A percentile compares a stretch with the other conserved stretches of the same genome.
Evolutionary conservation across 495 filamentous ascomycete genomes (phyloP).

Genomic region (Rostrohypoxylon terebratum): DNA sequence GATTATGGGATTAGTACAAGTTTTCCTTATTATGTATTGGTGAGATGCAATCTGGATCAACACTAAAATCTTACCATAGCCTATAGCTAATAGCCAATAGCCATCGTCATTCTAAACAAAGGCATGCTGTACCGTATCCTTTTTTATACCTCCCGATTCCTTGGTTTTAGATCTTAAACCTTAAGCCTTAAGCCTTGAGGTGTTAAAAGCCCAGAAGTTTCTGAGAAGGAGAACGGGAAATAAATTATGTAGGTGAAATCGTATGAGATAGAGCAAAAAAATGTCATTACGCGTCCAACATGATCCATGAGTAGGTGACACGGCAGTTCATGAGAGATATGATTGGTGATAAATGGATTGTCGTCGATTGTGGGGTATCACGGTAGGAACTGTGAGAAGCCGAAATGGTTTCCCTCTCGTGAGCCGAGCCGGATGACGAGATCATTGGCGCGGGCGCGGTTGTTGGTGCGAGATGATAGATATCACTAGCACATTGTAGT

Average conservation of each 20-base stretch:
- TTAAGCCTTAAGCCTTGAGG: too few relatives aligned
- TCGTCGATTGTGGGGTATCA: slow-evolving; percentile 41
- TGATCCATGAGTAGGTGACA: slow-evolving; percentile 9
- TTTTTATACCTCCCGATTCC: not conserved
- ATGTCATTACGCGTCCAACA: slow-evolving; percentile 26
- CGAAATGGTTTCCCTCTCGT: slow-evolving; percentile 13
- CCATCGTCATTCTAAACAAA: not conserved
- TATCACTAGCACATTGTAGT: not conserved
- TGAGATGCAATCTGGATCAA: slow-evolving; percentile 7
- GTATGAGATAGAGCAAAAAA: not conserved
- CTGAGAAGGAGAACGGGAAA: not conserved
- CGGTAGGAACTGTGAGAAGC: slow-evolving; percentile 28
- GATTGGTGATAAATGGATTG: slow-evolving; percentile 22
- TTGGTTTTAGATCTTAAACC: too few relatives aligned
- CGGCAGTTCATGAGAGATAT: slow-evolving; percentile 15
- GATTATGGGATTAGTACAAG: too few relatives aligned
- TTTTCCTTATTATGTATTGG: too few relatives aligned
- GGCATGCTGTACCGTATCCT: not conserved
- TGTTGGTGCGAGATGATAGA: slow-evolving; percentile 8
- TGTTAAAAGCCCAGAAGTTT: not conserved
- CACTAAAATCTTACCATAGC: slow-evolving; percentile 9
- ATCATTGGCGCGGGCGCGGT: slow-evolving; percentile 13
- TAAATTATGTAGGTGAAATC: slow-evolving; percentile 13
- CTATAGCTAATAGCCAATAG: not conserved
- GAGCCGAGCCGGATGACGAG: slow-evolving; percentile 25